phyloP scores from a whole-genome alignment of 176 grass and related monocot species.

The Avena eriantha region DNA sequence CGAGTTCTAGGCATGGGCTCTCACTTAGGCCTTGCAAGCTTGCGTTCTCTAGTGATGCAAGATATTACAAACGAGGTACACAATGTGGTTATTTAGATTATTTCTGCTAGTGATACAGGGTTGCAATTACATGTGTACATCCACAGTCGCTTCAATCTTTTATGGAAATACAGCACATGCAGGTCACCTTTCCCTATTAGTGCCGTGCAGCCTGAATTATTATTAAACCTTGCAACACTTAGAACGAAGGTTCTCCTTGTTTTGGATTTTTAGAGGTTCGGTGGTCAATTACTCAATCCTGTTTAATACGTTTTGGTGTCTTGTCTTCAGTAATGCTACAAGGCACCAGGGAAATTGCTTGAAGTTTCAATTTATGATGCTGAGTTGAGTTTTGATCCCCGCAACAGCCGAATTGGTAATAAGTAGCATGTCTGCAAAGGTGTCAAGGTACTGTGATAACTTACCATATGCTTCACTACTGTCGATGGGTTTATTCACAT shows the following conservation, averaged over 20 bases:
- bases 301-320: not conserved
- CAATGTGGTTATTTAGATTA: not conserved
- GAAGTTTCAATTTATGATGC: not conserved
- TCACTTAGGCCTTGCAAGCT: not conserved
- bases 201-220: not conserved
- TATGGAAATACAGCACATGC: not conserved
- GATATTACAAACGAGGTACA: not conserved
- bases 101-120: not conserved
- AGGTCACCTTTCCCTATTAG: not conserved
- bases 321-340: not conserved
- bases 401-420: constrained; percentile 10
- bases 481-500: not conserved
- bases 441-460: constrained; percentile 40
- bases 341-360: not conserved
- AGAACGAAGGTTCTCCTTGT: not conserved
- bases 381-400: not conserved
- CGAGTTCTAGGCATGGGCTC: not conserved
- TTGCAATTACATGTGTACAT: not conserved
- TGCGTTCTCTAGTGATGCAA: not conserved
- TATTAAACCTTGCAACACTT: not conserved
- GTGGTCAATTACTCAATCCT: not conserved
- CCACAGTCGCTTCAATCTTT: not conserved
- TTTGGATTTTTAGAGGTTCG: not conserved
- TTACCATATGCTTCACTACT: not conserved
- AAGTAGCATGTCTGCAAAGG: constrained; percentile 48